Conservation (phyloP, 208 protist species). For the Giardia duodenalis region DNA sequence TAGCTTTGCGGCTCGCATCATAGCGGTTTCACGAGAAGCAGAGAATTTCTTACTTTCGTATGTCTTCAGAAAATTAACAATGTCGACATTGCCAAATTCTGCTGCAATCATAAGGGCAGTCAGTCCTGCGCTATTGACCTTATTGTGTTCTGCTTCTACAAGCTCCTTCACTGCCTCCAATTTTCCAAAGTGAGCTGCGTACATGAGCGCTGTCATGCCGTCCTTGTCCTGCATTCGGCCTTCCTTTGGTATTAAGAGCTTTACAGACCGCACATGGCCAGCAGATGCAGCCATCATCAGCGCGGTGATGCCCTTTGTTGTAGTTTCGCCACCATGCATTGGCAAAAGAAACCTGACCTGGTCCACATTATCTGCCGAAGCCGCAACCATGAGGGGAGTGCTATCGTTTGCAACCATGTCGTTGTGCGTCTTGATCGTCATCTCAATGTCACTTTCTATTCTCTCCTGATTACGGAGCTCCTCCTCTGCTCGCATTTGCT, state of each 20-base stretch:
- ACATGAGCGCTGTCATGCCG: neutral
- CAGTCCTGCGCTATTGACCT: neutral
- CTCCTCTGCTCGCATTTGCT: neutral
- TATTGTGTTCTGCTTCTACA: neutral
- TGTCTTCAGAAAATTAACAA: neutral
- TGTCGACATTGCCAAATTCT: neutral
- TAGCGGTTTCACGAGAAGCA: neutral
- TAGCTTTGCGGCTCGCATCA: neutral
- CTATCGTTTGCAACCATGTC: neutral
- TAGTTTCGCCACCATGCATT: neutral
- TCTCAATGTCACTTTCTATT: neutral
- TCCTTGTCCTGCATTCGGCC: neutral
- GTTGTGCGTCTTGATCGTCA: neutral
- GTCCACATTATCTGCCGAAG: neutral
- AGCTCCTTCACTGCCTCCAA: neutral
- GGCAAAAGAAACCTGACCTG: neutral
- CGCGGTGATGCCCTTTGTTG: neutral
- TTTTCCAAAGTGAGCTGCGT: constrained; percentile 4
- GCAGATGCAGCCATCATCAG: neutral
- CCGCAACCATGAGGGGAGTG: neutral
- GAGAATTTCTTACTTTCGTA: neutral
- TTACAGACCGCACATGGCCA: neutral
- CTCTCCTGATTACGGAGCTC: neutral
- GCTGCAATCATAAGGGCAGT: neutral
- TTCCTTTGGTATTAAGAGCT: neutral